Evolutionary conservation across 2,329 filamentous ascomycete species (phyloP).

Genomic region (Pseudovirgaria hyperparasitica): DNA sequence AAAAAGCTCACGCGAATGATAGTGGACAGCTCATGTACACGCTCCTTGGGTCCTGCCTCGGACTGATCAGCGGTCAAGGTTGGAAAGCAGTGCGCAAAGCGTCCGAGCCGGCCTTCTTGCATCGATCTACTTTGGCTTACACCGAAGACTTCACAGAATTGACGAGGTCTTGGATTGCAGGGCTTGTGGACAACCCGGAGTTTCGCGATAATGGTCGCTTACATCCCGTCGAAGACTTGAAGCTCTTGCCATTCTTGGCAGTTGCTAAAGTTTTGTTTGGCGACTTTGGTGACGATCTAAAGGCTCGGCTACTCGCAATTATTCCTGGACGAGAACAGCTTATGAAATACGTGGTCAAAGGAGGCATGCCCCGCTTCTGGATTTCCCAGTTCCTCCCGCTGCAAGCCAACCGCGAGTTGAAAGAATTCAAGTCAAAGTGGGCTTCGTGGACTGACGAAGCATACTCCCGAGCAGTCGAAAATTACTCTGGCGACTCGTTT

Average conservation of each 20-base stretch:
- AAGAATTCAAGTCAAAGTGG: conserved; percentile 9
- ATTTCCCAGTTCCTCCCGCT: conserved; percentile 16
- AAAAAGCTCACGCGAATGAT: conserved; percentile 30
- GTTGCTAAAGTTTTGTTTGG: conserved; percentile 29
- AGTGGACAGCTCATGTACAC: conserved; percentile 28
- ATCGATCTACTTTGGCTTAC: conserved; percentile 1
- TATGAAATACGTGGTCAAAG: conserved; percentile 20
- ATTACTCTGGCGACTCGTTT: conserved; percentile 1
- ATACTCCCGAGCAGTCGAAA: conserved; percentile 3
- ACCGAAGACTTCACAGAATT: conserved; percentile 6
- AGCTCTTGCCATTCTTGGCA: conserved; percentile 25
- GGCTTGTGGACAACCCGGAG: too few species aligned
- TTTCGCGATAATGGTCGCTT: conserved; percentile 5
- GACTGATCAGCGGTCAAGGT: conserved; percentile 22
- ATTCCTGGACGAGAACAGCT: conserved; percentile 18
- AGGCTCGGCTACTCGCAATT: conserved; percentile 11
- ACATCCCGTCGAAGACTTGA: conserved; percentile 18
- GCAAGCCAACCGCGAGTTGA: conserved; percentile 10
- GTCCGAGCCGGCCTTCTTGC: conserved; percentile 12
- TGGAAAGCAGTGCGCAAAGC: conserved; percentile 16
- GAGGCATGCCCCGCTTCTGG: conserved; percentile 19
- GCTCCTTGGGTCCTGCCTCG: conserved; percentile 32
- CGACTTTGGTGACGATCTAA: conserved; percentile 10
- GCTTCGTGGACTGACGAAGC: conserved; percentile 20
- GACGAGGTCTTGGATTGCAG: too few species aligned